These are phyloP conservation scores for Acarospora socialis DNA, from an alignment of 2,329 filamentous ascomycete genomes.

Conservation along the genomic window DNA sequence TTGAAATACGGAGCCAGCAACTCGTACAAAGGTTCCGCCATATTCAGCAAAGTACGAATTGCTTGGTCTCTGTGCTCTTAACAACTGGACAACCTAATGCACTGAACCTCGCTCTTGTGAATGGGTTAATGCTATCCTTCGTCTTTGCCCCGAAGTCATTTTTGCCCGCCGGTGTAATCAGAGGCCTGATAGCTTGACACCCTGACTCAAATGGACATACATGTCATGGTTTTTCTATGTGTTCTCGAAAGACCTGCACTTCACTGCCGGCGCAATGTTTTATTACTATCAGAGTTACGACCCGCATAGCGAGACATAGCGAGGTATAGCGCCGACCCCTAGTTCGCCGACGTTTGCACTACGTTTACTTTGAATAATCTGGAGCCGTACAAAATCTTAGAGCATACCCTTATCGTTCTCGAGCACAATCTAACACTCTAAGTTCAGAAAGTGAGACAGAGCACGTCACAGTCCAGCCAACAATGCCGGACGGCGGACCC, in stretches of 20 bases:
- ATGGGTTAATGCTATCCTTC: not conserved
- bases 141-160: not conserved
- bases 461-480: not conserved
- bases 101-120: not conserved
- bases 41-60: slow-evolving; percentile 21
- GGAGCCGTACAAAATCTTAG: no score
- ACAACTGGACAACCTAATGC: not conserved
- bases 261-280: no score
- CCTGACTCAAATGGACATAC: not conserved
- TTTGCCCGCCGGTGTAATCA: not conserved
- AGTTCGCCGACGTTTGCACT: no score
- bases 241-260: no score
- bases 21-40: slow-evolving; percentile 63
- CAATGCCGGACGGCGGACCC: no score
- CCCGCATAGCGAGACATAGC: no score
- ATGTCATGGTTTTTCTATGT: not conserved
- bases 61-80: no score
- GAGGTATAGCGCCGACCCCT: no score
- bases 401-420: no score
- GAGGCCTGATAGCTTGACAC: not conserved
- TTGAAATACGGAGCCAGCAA: slow-evolving; percentile 51
- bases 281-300: no score
- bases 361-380: no score
- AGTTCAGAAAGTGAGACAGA: not conserved
- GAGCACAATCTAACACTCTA: no score